Evolutionary conservation across 164 flowering plant species (phyloP).

Genomic region (Echeveria elegans): DNA sequence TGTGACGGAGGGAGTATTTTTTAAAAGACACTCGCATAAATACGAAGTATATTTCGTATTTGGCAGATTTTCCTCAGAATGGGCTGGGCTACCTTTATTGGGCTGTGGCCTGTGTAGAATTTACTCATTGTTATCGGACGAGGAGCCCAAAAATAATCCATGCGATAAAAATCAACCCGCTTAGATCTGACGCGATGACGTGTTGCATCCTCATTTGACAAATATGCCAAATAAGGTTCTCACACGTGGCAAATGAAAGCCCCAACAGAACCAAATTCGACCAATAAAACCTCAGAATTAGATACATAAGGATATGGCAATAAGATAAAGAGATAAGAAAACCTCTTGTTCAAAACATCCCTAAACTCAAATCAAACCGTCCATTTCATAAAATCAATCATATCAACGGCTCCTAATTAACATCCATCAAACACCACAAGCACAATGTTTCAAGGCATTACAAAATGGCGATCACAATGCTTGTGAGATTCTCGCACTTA

Average conservation of each 20-base stretch:
- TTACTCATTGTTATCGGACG: not conserved
- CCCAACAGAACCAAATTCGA: not conserved
- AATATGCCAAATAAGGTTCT: not conserved
- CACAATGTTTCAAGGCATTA: not conserved
- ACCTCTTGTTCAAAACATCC: not conserved
- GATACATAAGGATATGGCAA: constrained; percentile 5
- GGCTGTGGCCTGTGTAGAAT: too few species aligned
- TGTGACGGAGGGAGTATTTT: too few species aligned
- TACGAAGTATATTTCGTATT: too few species aligned
- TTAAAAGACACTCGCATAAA: too few species aligned
- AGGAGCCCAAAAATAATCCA: too few species aligned
- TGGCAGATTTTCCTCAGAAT: not conserved
- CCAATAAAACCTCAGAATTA: constrained; percentile 8
- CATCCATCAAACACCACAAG: constrained; percentile 2
- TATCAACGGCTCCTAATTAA: not conserved
- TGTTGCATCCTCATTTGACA: not conserved
- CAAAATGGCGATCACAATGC: not conserved
- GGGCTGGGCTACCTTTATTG: not conserved
- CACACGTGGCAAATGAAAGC: not conserved
- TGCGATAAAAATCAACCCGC: too few species aligned
- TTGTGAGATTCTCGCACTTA: not conserved
- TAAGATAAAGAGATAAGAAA: constrained; percentile 7
- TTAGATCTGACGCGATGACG: too few species aligned
- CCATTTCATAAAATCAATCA: not conserved
- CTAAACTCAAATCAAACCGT: constrained; percentile 1